Evolutionary conservation across 106 monocot genomes (phyloP).

Genomic region (Apostasia shenzhenica): DNA sequence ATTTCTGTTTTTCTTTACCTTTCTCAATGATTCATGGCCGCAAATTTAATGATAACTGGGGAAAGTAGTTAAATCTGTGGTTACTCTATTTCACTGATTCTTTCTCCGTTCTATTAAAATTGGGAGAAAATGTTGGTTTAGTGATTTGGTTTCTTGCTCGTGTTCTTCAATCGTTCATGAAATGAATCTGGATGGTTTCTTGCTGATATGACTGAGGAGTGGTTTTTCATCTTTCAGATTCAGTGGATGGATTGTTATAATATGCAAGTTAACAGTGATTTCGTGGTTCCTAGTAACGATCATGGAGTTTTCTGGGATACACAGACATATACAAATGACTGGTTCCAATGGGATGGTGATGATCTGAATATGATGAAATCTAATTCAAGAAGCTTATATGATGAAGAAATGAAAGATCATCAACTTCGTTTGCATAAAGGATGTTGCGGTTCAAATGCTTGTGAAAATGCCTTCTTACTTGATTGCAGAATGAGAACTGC

Average conservation of each 20-base stretch:
- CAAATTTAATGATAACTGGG: no score
- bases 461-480: neutral
- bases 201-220: no score
- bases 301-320: neutral
- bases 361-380: neutral
- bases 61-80: no score
- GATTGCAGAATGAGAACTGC: neutral
- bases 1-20: no score
- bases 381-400: neutral
- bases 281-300: neutral
- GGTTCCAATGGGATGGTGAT: neutral
- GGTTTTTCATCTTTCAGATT: neutral
- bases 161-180: no score
- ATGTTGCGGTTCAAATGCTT: neutral
- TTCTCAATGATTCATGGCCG: no score
- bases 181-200: no score
- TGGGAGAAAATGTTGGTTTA: no score
- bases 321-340: neutral
- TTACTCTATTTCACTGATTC: no score
- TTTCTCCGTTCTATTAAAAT: no score
- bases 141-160: no score
- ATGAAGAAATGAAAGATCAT: neutral
- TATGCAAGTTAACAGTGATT: neutral
- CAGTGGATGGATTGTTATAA: neutral
- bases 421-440: neutral